Percentiles rank a stretch among this genome's conserved stretches.
phyloP scores from a whole-genome alignment of 495 filamentous ascomycete species.

The Penicillium longicatenatum region DNA sequence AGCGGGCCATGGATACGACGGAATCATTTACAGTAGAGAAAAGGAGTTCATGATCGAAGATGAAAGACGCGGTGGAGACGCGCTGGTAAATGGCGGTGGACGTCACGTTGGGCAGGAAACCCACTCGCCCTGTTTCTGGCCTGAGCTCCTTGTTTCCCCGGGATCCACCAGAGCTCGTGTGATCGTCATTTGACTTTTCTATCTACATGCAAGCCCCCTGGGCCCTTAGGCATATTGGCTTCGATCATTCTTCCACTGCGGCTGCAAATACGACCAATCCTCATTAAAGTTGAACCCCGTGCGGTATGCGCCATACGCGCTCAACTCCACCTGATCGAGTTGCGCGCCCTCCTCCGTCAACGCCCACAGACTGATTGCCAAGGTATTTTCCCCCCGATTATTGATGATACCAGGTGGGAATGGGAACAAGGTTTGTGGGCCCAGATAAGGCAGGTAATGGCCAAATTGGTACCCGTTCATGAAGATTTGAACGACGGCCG shows the following conservation, averaged over 20 bases:
- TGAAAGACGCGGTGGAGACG: conserved; percentile 16
- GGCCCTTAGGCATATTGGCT: conserved; percentile 25
- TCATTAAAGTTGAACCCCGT: conserved; percentile 47
- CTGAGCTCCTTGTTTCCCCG: conserved; percentile 21
- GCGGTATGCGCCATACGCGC: conserved; percentile 38
- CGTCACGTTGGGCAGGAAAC: conserved; percentile 28
- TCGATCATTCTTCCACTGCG: conserved; percentile 40
- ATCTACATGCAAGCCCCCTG: neutral
- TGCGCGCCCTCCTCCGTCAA: conserved; percentile 40
- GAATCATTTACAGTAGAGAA: neutral
- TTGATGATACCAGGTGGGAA: conserved; percentile 53
- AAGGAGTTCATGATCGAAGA: neutral
- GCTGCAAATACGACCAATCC: conserved; percentile 49
- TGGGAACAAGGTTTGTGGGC: conserved; percentile 51
- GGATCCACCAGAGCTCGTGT: conserved; percentile 13
- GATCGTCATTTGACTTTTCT: neutral
- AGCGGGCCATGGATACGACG: conserved; percentile 25
- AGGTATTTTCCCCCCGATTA: conserved; percentile 44
- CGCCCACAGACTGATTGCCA: conserved; percentile 51
- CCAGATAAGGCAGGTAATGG: conserved; percentile 52
- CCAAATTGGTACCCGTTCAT: conserved; percentile 52
- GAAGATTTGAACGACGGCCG: conserved; percentile 38
- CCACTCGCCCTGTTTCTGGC: conserved; percentile 14
- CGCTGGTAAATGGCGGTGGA: conserved; percentile 31
- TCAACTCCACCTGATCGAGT: conserved; percentile 38